phyloP scores from a whole-genome alignment of 1,139 yeast species.

The Diutina ranongensis region DNA sequence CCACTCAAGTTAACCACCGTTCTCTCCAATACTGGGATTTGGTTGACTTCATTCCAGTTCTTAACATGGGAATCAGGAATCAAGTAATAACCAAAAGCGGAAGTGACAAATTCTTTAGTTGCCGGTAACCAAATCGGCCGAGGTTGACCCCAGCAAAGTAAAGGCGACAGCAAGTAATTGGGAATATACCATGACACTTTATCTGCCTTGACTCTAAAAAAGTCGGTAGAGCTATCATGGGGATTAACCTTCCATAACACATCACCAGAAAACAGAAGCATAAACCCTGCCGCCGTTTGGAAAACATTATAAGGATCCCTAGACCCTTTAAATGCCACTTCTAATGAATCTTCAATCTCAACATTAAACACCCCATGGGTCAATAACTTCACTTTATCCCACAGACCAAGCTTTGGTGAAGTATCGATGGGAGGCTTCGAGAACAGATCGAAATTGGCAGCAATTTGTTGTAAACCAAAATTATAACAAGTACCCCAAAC shows the following conservation, averaged over 20 bases:
- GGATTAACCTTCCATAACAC: slow-evolving; percentile 31
- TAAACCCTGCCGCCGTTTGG: slow-evolving; percentile 28
- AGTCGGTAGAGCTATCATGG: slow-evolving; percentile 26
- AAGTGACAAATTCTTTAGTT: slow-evolving; percentile 29
- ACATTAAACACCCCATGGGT: slow-evolving; percentile 37
- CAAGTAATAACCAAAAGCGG: slow-evolving; percentile 43
- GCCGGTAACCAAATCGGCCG: slow-evolving; percentile 34
- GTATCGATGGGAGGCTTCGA: slow-evolving; percentile 73
- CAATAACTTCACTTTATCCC: slow-evolving; percentile 44
- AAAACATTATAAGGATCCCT: slow-evolving; percentile 34
- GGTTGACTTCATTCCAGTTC: slow-evolving; percentile 5
- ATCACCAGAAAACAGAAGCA: slow-evolving; percentile 25
- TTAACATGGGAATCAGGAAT: slow-evolving; percentile 7
- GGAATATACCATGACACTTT: slow-evolving; percentile 41
- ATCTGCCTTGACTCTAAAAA: slow-evolving; percentile 27
- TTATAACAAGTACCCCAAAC: slow-evolving; percentile 84
- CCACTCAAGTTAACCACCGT: slow-evolving; percentile 48
- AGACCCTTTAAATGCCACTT: slow-evolving; percentile 41
- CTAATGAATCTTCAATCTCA: slow-evolving; percentile 19
- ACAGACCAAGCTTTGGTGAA: slow-evolving; percentile 41
- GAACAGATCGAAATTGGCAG: slow-evolving; percentile 72
- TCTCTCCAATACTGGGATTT: slow-evolving; percentile 27
- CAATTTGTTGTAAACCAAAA: slow-evolving; percentile 74
- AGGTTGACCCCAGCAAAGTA: slow-evolving; percentile 48
- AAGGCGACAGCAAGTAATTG: slow-evolving; percentile 46